These are phyloP conservation scores for Tylopilus felleus DNA, from an alignment of 768 basidiomycete species.

Conservation along the genomic window DNA sequence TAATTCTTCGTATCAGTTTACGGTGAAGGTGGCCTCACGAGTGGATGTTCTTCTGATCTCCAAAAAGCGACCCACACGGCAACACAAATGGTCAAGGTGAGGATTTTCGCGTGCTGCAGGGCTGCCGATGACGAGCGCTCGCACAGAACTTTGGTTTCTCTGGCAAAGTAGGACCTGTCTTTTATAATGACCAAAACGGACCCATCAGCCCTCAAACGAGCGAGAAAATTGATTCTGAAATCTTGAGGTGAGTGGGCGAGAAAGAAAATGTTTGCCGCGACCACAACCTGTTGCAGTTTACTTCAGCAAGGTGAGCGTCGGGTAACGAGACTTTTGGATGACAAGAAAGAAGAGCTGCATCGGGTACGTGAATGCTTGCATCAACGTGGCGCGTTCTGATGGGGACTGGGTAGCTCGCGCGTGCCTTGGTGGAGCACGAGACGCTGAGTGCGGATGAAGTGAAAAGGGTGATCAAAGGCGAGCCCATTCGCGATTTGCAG, in stretches of 20 bases:
- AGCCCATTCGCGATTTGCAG: constrained; percentile 67
- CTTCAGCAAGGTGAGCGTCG: constrained; percentile 70
- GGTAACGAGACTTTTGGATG: constrained; percentile 59
- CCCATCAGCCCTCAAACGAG: constrained; percentile 70
- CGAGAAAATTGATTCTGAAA: constrained; percentile 86
- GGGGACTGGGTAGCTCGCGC: constrained; percentile 60
- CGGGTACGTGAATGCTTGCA: constrained; percentile 41
- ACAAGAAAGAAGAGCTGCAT: constrained; percentile 72
- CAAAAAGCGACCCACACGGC: constrained; percentile 76
- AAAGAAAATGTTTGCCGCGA: not conserved
- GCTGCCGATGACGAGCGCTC: not conserved
- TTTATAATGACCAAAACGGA: constrained; percentile 69
- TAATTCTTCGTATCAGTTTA: constrained; percentile 53
- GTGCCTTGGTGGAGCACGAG: constrained; percentile 92
- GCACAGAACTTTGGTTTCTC: constrained; percentile 76
- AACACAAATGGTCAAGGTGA: constrained; percentile 84
- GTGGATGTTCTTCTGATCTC: constrained; percentile 90
- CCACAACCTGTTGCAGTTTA: constrained; percentile 37
- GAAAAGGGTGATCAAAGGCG: constrained; percentile 76
- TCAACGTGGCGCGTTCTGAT: not conserved
- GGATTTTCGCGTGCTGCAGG: constrained; percentile 10
- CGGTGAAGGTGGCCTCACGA: constrained; percentile 83
- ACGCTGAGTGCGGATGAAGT: constrained; percentile 88
- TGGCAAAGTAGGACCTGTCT: constrained; percentile 75
- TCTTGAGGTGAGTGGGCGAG: constrained; percentile 57